Evolutionary conservation across 495 filamentous ascomycete genomes (phyloP).

Genomic region (Thermothielavioides terrestris): DNA sequence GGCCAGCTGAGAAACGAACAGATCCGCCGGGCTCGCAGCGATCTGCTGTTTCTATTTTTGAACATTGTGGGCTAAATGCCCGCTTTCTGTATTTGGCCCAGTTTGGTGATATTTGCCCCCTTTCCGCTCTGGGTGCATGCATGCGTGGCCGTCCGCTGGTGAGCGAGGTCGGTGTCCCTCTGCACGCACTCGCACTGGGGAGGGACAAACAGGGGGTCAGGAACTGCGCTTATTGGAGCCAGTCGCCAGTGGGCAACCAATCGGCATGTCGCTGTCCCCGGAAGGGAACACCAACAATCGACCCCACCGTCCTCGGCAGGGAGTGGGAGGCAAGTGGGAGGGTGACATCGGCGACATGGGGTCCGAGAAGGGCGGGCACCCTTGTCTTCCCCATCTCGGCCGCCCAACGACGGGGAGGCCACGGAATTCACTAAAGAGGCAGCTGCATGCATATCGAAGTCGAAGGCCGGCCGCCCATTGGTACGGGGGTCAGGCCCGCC

Average conservation of each 20-base stretch:
- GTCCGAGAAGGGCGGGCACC: conserved; percentile 14
- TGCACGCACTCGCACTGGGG: conserved; percentile 18
- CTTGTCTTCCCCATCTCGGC: conserved; percentile 23
- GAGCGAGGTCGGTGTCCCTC: conserved; percentile 16
- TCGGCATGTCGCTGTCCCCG: conserved; percentile 34
- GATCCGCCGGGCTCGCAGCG: conserved; percentile 3
- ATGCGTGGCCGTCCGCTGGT: conserved; percentile 9
- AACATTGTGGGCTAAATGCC: conserved; percentile 30
- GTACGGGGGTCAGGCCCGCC: conserved; percentile 18
- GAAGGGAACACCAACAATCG: conserved; percentile 22
- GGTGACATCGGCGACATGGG: conserved; percentile 22
- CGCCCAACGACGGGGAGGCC: too few relatives aligned
- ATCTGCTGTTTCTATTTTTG: conserved; percentile 34
- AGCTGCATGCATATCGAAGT: conserved; percentile 25
- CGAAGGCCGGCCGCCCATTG: conserved; percentile 22
- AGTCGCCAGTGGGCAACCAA: conserved; percentile 28
- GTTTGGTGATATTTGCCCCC: conserved; percentile 18
- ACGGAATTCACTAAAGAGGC: conserved; percentile 30
- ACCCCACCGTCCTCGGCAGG: conserved; percentile 21
- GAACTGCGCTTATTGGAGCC: conserved; percentile 38
- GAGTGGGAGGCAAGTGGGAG: conserved; percentile 9
- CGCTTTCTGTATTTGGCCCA: conserved; percentile 26
- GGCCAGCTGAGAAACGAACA: conserved; percentile 16
- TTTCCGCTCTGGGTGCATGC: conserved; percentile 7
- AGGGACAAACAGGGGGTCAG: conserved; percentile 9